Evolutionary conservation across 371 early-diverging fungal genomes (phyloP).

Genomic region (Smittium culicis): DNA sequence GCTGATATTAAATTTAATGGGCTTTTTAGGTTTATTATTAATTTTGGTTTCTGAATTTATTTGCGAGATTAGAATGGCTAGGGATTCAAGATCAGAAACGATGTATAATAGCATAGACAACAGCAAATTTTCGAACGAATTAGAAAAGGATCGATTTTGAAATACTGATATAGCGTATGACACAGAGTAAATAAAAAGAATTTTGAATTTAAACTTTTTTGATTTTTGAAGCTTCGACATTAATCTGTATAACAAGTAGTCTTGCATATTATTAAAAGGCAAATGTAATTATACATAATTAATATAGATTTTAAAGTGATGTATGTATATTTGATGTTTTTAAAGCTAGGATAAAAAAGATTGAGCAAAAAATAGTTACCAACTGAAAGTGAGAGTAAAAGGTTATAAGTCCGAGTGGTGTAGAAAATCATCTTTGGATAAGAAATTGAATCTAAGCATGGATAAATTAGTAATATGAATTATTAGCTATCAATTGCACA

Average conservation of each 20-base stretch:
- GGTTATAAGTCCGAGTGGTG: not conserved
- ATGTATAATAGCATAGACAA: not conserved
- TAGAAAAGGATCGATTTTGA: not conserved
- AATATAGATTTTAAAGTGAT: not conserved
- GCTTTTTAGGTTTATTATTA: too few species aligned
- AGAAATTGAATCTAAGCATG: too few species aligned
- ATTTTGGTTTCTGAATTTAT: too few species aligned
- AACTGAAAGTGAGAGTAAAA: not conserved
- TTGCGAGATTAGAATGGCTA: too few species aligned
- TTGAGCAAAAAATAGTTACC: not conserved
- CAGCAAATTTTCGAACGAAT: not conserved
- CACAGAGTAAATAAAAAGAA: not conserved
- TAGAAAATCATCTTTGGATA: not conserved
- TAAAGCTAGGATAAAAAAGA: not conserved
- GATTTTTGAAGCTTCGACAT: too few species aligned
- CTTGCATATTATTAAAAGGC: not conserved
- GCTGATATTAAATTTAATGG: too few species aligned
- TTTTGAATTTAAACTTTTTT: not conserved
- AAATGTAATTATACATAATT: not conserved
- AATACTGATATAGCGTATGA: not conserved
- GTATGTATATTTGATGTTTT: not conserved
- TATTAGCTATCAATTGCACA: too few species aligned
- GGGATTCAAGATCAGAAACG: not conserved
- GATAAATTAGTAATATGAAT: too few species aligned
- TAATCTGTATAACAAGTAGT: too few species aligned